Percentiles rank a stretch among this genome's conserved stretches.
These are phyloP conservation scores for Neurospora sp. DNA, from an alignment of 495 filamentous ascomycete genomes.

Conservation along the genomic window DNA sequence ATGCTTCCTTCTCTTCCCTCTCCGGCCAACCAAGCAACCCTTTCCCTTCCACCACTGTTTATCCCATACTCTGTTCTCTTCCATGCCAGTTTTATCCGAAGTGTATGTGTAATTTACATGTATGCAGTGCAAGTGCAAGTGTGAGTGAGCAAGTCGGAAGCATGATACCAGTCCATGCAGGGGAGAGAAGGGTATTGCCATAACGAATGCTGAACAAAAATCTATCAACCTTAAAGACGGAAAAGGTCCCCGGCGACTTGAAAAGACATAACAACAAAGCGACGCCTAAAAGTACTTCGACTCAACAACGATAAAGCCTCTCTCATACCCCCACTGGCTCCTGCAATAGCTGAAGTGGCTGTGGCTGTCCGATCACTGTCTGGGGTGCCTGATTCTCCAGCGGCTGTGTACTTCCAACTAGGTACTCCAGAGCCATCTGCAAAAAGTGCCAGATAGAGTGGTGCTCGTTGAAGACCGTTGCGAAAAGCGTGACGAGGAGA, in stretches of 20 bases:
- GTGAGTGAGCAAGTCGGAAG: neutral
- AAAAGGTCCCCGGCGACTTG: neutral
- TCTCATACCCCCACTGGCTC: neutral
- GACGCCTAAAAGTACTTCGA: neutral
- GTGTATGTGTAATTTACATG: neutral
- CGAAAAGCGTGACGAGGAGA: constrained; percentile 14
- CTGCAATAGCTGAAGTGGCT: neutral
- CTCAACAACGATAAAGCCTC: too few relatives aligned
- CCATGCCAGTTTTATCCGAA: neutral
- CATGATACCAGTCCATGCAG: neutral
- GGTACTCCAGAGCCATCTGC: neutral
- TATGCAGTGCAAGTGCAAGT: neutral
- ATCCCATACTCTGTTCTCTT: neutral
- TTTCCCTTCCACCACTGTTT: neutral
- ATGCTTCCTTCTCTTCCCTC: neutral
- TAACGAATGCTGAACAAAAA: neutral
- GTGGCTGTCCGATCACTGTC: neutral
- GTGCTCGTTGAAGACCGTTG: constrained; percentile 12
- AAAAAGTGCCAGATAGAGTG: neutral
- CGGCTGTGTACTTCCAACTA: neutral
- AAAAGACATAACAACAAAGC: neutral
- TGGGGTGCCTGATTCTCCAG: neutral
- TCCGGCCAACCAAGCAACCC: too few relatives aligned
- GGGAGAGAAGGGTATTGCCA: neutral
- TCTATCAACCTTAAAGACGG: neutral